Base-by-base conservation (phyloP, 2,329 filamentous ascomycete species). In the Aspergillus alliaceus region DNA sequence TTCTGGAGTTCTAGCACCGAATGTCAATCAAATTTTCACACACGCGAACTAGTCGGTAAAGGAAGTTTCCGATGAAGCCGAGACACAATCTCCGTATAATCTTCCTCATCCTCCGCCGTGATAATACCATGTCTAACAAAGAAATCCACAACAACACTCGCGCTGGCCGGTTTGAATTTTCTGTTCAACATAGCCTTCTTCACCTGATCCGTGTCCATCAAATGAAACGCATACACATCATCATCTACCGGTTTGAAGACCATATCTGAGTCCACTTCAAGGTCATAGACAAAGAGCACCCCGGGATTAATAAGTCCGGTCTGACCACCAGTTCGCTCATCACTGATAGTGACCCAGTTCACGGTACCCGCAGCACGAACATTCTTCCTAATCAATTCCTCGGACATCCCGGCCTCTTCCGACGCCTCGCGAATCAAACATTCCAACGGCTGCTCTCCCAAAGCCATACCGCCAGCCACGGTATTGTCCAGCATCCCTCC, bases 61-160 rank as follows among this genome's bases (percentile, higher is more conserved):
- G 59, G 59, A 29, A 60, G 48, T 15, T 58, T 55, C 31, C 56
- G 31, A 32, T 58, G 56, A 3, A 58, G 40, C 27, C 56, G 35
- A 2, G 52, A 37, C 9, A 58, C 56, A 12, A 58, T 58, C 46
- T 58, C 56, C 15, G 37, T 12, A 22, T 58, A 58, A 25, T 52
- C 47, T 1, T 51, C 18, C 12, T 55, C 56, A 1, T 55, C 47
- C 29, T 58, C 56, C 4, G 56, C 29, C 15, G 46, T 58, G 39
- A 58, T 47, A 3, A 58, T 6, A 15, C 56, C 56, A 25, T 58
- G 56, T 15, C 56, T 27, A n/a, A 58, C 37, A 7, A 58, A 40
- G 31, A 58, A 58, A 40, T 58, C 56, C 25, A 58, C 18, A 39
- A 58, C 46, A 32, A 55, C 56, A 46, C 25, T 39, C 0, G 46